Evolutionary conservation across 2,329 filamentous ascomycete species (phyloP).

Genomic region (Dendrostoma leiphaemia): DNA sequence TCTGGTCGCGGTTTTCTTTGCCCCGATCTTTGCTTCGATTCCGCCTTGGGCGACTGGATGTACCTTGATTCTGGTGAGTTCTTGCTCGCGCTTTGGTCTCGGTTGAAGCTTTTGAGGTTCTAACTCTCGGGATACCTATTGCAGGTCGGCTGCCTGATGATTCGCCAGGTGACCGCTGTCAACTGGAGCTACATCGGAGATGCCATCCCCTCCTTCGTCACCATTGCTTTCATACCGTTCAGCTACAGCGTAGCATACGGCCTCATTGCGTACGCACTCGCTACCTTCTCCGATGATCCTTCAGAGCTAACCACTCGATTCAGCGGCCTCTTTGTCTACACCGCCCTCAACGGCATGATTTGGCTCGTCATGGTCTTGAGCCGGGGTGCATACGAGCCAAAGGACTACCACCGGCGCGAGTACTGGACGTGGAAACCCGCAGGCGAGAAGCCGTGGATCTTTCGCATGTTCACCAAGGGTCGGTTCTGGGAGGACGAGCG

Average conservation of each 20-base stretch:
- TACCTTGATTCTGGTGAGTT: constrained; percentile 66
- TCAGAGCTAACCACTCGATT: background rate
- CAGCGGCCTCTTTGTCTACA: constrained; percentile 54
- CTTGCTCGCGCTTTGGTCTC: background rate
- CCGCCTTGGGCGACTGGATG: constrained; percentile 87
- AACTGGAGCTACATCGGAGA: constrained; percentile 78
- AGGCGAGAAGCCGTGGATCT: constrained; percentile 47
- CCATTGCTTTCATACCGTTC: constrained; percentile 73
- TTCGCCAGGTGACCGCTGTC: constrained; percentile 69
- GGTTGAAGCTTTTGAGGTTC: background rate
- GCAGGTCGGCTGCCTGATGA: constrained; percentile 71
- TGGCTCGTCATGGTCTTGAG: constrained; percentile 43
- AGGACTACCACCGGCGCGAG: constrained; percentile 53
- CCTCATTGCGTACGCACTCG: constrained; percentile 64
- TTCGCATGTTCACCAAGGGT: constrained; percentile 33
- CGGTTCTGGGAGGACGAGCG: constrained; percentile 26
- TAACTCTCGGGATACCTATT: background rate
- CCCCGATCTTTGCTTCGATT: constrained; percentile 85
- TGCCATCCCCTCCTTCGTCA: constrained; percentile 72
- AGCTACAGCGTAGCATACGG: constrained; percentile 78
- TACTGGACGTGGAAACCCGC: constrained; percentile 54
- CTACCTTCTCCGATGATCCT: background rate
- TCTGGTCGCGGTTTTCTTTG: constrained; percentile 85
- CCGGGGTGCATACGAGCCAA: constrained; percentile 42
- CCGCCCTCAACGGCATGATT: constrained; percentile 48